Evolutionary conservation across 257 asterid genomes (phyloP).

Genomic region (Solanum tarapatanum): DNA sequence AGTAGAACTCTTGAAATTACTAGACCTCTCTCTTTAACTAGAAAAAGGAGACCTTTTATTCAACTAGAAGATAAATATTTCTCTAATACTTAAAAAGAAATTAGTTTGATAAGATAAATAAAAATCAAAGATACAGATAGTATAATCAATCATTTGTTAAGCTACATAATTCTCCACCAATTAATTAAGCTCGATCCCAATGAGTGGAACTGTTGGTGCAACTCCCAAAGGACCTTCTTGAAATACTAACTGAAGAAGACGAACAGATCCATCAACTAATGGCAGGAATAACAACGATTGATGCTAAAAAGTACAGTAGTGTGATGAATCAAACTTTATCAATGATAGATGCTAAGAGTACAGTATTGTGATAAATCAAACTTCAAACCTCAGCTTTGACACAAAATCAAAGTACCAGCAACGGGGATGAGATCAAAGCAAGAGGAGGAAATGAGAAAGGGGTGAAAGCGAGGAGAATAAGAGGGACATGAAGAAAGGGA

Average conservation of each 20-base stretch:
- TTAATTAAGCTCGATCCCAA: not conserved
- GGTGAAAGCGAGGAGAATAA: not conserved
- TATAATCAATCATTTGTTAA: not conserved
- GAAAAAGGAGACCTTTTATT: not conserved
- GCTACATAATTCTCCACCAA: not conserved
- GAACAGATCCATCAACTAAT: not conserved
- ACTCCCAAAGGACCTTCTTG: not conserved
- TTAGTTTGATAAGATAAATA: not conserved
- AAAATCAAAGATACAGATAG: not conserved
- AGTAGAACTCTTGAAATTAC: not conserved
- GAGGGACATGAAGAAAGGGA: not conserved
- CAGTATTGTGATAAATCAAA: not conserved
- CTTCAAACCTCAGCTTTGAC: not conserved
- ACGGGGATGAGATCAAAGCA: not conserved
- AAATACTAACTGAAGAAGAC: not conserved
- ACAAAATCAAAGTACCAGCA: not conserved
- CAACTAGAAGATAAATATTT: not conserved
- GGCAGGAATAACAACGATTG: not conserved
- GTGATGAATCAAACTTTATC: not conserved
- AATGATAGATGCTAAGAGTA: not conserved
- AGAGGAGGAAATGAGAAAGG: not conserved
- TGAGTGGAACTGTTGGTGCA: not conserved
- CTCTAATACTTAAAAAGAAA: not conserved
- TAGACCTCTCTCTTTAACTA: not conserved
- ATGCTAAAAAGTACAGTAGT: not conserved